Evolutionary conservation across 805 yeast genomes (phyloP), one percentile per base, ranked within the genome.

Genomic region (Myxozyma monticola): DNA sequence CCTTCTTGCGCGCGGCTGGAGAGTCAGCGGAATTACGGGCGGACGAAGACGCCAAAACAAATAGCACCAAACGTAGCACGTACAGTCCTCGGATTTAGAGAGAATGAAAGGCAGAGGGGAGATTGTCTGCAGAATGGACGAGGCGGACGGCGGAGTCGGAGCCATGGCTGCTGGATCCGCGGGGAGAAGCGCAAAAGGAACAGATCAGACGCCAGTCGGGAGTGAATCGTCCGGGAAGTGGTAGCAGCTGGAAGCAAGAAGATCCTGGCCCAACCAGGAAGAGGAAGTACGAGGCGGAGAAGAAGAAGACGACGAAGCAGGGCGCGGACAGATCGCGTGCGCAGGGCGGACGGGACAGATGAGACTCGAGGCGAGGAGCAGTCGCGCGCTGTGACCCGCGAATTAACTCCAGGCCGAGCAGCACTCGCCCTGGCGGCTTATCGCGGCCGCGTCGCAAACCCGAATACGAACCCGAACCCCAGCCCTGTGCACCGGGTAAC

Each of bases 121-220:
- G 38, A 54, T 49, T n/a, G 57, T 54, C 44, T 54, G 58, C 26
- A 54, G 46, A 35, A 54, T 54, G 6, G 58, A 54, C 18, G 58
- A 42, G 31, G 56, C 15, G 12, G 58, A 39, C 7, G 58, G 49
- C 12, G 58, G 47, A 10, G 51, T 33, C 33, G 56, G 56, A 10
- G 49, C 56, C 56, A 51, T 51, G 30, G 37, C 28, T 15, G 26
- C 17, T 5, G 21, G 29, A 25, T 9, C 41, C 18, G 41, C 30
- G 41, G 41, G 9, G 28, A 5, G 12, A 29, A 17, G 37, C 5
- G 20, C 37, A 18, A 15, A 15, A n/a, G n/a, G 35, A 31, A 15
- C 15, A 6, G 35, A 31, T 31, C 17, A 9, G 17, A 31, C n/a
- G n/a, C n/a, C n/a, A n/a, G n/a, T 10, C 33, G 33, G 33, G 14